phyloP scores from a whole-genome alignment of 2,329 filamentous ascomycete genomes.

The Pseudocercospora musae region DNA sequence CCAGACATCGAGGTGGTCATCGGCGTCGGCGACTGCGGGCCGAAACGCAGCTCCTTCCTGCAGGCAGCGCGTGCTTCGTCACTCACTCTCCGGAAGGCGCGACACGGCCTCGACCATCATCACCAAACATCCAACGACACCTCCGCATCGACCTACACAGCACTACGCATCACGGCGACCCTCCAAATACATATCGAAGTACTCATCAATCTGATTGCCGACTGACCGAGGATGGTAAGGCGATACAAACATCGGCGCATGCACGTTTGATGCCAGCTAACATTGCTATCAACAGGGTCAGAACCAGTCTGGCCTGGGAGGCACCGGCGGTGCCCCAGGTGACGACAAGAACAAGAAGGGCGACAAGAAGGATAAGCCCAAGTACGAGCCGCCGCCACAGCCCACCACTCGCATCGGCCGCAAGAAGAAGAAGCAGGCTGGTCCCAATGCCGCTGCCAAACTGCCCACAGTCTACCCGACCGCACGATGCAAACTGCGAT shows the following conservation, averaged over 20 bases:
- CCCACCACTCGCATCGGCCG: slow-evolving; percentile 95
- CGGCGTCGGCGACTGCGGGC: background rate
- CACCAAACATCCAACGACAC: background rate
- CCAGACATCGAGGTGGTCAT: slow-evolving; percentile 1
- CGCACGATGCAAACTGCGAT: slow-evolving; percentile 93
- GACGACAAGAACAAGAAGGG: slow-evolving; percentile 85
- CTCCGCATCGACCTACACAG: background rate
- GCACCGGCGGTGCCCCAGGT: slow-evolving; percentile 54
- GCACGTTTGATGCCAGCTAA: background rate
- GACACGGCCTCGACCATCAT: background rate
- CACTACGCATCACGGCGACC: background rate
- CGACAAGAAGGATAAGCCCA: slow-evolving; percentile 92
- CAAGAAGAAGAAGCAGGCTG: slow-evolving; percentile 96
- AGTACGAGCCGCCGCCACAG: slow-evolving; percentile 97
- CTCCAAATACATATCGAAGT: background rate
- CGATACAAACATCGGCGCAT: slow-evolving; percentile 1
- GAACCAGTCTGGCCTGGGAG: slow-evolving; percentile 82
- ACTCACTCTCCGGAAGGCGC: slow-evolving; percentile 2
- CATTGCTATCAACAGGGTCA: slow-evolving; percentile 58
- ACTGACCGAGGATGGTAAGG: slow-evolving; percentile 19
- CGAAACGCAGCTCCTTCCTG: background rate
- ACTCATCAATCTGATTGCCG: background rate
- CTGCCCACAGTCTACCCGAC: slow-evolving; percentile 92
- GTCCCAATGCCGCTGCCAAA: slow-evolving; percentile 91
- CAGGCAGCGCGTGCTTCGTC: slow-evolving; percentile 18